Conservation (phyloP, 805 yeast species). For the Lipomyces orientalis region DNA sequence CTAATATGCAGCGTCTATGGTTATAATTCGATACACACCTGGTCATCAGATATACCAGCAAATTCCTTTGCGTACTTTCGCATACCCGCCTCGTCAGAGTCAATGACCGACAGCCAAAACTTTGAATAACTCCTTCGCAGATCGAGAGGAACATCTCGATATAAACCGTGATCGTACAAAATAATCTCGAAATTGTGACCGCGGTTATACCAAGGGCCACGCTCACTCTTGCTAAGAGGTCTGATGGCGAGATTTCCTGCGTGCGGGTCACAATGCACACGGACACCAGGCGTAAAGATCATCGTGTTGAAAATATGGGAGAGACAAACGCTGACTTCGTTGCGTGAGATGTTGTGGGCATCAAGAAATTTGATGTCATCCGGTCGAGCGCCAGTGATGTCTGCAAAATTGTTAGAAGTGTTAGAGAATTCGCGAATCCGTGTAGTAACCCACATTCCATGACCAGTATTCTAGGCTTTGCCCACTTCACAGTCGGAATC, state of each 20-base stretch:
- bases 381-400: constrained; percentile 76
- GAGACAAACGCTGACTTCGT: constrained; percentile 81
- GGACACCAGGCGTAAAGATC: constrained; percentile 92
- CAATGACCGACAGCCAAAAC: constrained; percentile 89
- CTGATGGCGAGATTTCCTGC: constrained; percentile 94
- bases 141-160: constrained; percentile 77
- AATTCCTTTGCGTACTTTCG: constrained; percentile 72
- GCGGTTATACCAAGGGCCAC: constrained; percentile 41
- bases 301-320: constrained; percentile 91
- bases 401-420: constrained; percentile 52
- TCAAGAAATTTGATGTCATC: constrained; percentile 75
- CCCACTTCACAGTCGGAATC: constrained; percentile 72
- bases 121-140: constrained; percentile 84
- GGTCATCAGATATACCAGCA: constrained; percentile 75
- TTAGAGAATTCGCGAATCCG: not conserved
- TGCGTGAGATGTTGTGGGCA: constrained; percentile 66
- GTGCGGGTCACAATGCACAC: constrained; percentile 97
- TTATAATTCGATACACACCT: constrained; percentile 41
- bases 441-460: constrained; percentile 53
- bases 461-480: constrained; percentile 72
- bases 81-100: constrained; percentile 70
- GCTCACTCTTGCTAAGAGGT: constrained; percentile 43
- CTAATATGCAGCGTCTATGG: not conserved
- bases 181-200: constrained; percentile 86
- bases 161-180: constrained; percentile 92